These are phyloP conservation scores for Naganishia randhawae DNA, from an alignment of 768 basidiomycete species.

Conservation along the genomic window DNA sequence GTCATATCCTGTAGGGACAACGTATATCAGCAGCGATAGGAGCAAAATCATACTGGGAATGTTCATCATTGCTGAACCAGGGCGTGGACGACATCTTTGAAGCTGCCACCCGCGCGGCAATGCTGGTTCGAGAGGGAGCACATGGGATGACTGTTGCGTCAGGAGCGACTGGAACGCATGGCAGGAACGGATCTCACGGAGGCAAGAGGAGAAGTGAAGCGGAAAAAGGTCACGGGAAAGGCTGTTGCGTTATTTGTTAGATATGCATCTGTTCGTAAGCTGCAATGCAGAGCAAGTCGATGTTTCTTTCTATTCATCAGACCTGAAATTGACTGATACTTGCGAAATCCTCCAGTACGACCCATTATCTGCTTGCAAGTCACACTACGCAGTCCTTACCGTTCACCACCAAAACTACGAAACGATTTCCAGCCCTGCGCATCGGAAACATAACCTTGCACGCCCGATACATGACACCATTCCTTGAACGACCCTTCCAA, in stretches of 20 bases:
- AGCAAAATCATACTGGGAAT: slow-evolving; percentile 90
- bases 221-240: slow-evolving; percentile 27
- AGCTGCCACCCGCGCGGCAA: slow-evolving; percentile 90
- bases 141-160: slow-evolving; percentile 35
- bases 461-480: not conserved
- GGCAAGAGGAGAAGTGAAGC: slow-evolving; percentile 22
- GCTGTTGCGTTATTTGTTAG: slow-evolving; percentile 29
- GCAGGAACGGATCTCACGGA: slow-evolving; percentile 14
- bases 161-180: not conserved
- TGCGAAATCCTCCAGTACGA: not conserved
- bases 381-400: not conserved
- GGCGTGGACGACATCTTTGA: slow-evolving; percentile 86
- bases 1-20: slow-evolving; percentile 60
- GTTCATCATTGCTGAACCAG: slow-evolving; percentile 64
- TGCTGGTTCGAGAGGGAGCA: slow-evolving; percentile 76
- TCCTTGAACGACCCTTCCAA: too few species aligned
- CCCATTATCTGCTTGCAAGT: not conserved
- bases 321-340: not conserved
- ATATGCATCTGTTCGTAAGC: not conserved
- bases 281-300: not conserved
- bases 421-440: too few species aligned
- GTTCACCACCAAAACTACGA: slow-evolving; percentile 1
- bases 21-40: slow-evolving; percentile 77
- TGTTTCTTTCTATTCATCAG: not conserved
- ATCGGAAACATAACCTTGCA: too few species aligned